Evolutionary conservation across 2,329 filamentous ascomycete genomes (phyloP).

Genomic region (Pseudogymnoascus pannorum): DNA sequence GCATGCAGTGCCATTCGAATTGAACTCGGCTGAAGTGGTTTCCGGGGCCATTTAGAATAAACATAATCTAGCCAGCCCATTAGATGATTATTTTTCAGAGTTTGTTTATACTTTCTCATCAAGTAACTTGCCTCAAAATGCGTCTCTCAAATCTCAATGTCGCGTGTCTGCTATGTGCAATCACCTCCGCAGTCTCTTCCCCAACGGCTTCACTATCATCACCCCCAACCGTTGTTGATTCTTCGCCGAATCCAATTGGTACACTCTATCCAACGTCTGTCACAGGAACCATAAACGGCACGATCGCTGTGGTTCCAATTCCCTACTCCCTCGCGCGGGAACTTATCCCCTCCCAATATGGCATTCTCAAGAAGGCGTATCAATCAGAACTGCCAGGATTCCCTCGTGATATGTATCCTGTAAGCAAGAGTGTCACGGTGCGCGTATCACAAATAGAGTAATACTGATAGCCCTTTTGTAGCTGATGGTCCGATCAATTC

Average conservation of each 20-base stretch:
- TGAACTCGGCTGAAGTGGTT: neutral
- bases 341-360: conserved; percentile 41
- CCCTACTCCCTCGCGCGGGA: conserved; percentile 38
- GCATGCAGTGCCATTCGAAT: neutral
- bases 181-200: neutral
- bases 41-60: neutral
- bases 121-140: neutral
- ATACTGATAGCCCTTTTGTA: neutral
- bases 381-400: conserved; percentile 41
- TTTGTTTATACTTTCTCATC: neutral
- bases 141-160: neutral
- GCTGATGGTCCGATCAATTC: conserved; percentile 16
- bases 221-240: conserved; percentile 10
- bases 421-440: conserved; percentile 20
- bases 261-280: conserved; percentile 38
- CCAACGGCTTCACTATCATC: neutral
- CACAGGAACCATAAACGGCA: conserved; percentile 48
- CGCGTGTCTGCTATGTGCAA: neutral
- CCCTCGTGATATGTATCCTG: conserved; percentile 45
- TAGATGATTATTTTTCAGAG: neutral
- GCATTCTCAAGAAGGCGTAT: conserved; percentile 44
- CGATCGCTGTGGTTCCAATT: conserved; percentile 45
- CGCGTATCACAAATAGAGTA: neutral
- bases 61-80: neutral
- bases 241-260: conserved; percentile 42